Conservation (phyloP, 768 basidiomycete genomes). For the Sarcodon sp. region DNA sequence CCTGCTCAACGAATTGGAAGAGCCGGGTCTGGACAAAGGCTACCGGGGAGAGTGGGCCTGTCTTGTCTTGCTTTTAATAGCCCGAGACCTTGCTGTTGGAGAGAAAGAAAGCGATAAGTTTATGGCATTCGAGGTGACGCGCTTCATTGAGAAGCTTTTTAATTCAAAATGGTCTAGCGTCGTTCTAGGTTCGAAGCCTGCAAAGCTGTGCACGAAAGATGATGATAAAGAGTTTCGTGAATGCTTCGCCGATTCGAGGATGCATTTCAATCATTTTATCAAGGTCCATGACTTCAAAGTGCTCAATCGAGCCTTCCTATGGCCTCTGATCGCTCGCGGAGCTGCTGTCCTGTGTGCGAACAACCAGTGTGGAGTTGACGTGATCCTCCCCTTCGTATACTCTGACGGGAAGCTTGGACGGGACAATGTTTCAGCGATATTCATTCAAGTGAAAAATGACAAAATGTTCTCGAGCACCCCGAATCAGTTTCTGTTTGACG, state of each 20-base stretch:
- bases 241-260: not conserved
- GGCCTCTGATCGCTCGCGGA: constrained; percentile 12
- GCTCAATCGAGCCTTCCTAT: constrained; percentile 11
- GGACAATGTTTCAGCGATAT: constrained; percentile 12
- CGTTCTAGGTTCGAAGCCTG: too few relatives aligned
- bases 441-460: constrained; percentile 16
- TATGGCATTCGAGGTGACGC: too few relatives aligned
- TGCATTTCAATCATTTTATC: constrained; percentile 21
- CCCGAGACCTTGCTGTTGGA: too few relatives aligned
- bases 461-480: constrained; percentile 3
- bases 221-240: too few relatives aligned
- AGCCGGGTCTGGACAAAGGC: too few relatives aligned
- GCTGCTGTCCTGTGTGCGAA: constrained; percentile 16
- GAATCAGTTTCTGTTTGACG: constrained; percentile 8
- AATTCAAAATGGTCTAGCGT: too few relatives aligned
- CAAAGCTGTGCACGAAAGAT: too few relatives aligned
- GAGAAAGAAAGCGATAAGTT: too few relatives aligned
- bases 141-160: too few relatives aligned
- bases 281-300: constrained; percentile 10
- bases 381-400: constrained; percentile 13
- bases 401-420: constrained; percentile 3
- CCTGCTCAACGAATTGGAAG: too few relatives aligned
- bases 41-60: too few relatives aligned
- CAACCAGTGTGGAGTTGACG: constrained; percentile 12
- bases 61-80: too few relatives aligned